phyloP scores from a whole-genome alignment of 2,329 filamentous ascomycete genomes.

The Aspergillus fischeri region DNA sequence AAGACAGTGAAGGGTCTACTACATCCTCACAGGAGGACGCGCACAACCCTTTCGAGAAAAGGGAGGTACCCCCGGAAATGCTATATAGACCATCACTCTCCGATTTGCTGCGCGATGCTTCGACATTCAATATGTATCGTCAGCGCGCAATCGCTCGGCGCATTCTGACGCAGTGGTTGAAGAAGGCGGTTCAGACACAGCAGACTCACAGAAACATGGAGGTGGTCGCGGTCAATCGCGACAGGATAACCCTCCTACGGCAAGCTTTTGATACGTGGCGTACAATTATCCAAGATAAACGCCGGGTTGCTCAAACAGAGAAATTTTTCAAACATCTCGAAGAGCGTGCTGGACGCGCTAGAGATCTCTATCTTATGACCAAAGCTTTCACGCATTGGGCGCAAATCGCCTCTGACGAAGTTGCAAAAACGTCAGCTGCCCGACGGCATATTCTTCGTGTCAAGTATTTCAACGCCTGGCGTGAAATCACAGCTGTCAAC shows the following conservation, averaged over 20 bases:
- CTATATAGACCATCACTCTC: constrained; percentile 49
- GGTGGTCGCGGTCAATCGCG: constrained; percentile 45
- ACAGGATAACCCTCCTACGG: constrained; percentile 49
- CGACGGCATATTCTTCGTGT: constrained; percentile 66
- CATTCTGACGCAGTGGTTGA: constrained; percentile 47
- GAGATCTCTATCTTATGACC: constrained; percentile 61
- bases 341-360: constrained; percentile 58
- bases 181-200: constrained; percentile 36
- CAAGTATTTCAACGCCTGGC: constrained; percentile 67
- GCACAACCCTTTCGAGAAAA: constrained; percentile 23
- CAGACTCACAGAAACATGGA: constrained; percentile 38
- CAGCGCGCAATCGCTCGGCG: constrained; percentile 36
- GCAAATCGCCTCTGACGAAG: constrained; percentile 59
- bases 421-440: constrained; percentile 63
- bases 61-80: constrained; percentile 33
- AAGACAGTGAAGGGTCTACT: constrained; percentile 17
- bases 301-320: constrained; percentile 45
- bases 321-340: constrained; percentile 55
- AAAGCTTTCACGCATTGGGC: constrained; percentile 69
- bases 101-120: constrained; percentile 49
- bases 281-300: constrained; percentile 36
- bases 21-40: constrained; percentile 18
- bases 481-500: constrained; percentile 60
- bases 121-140: constrained; percentile 44
- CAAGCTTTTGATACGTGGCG: constrained; percentile 52